Evolutionary conservation across 2,329 filamentous ascomycete genomes (phyloP), one percentile per base, ranked within the genome.

Genomic region (Penicillium sp.): DNA sequence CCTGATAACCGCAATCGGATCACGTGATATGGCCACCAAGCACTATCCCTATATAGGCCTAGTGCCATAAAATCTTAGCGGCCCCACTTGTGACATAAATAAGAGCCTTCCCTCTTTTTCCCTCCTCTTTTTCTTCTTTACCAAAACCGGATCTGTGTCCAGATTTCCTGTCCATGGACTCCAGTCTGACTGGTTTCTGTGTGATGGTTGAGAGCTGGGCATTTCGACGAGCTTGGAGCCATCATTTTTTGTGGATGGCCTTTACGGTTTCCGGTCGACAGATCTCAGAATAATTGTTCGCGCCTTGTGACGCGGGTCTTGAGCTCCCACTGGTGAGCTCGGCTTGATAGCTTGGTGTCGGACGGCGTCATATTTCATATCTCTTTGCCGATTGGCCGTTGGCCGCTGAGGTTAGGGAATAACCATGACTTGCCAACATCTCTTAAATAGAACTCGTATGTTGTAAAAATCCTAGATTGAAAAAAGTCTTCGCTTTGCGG

Each of bases 171-270:
- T 75, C 79, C 80, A 77, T 68, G 63, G 61, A 48, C 36, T 64
- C 71, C 67, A 70, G 53, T 55, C 45, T 65, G 66, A 65, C 68
- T 74, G 71, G 73, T 70, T 63, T 72, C 74, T 80, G 80, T 81
- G 80, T 84, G 83, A 82, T 84, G 87, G 90, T 93, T 77, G 90
- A 93, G 83, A 84, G 78, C 84, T 89, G 85, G 83, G 86, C 90
- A 93, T 87, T 86, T 93, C 90, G 89, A 90, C 91, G 86, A 84
- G 76, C 74, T 91, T 87, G 89, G 89, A 92, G 88, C 87, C 89
- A 90, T 87, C 84, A 75, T 75, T 77, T 78, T 78, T 67, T 69
- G 68, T 71, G 70, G 77, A 87, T 91, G 89, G 86, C 61, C 62
- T 59, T 89, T 83, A 65, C 59, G 87, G 89, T 91, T 78, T 93